Evolutionary conservation across 1,284 basidiomycete species (phyloP).

Genomic region (Irpex lacteus): DNA sequence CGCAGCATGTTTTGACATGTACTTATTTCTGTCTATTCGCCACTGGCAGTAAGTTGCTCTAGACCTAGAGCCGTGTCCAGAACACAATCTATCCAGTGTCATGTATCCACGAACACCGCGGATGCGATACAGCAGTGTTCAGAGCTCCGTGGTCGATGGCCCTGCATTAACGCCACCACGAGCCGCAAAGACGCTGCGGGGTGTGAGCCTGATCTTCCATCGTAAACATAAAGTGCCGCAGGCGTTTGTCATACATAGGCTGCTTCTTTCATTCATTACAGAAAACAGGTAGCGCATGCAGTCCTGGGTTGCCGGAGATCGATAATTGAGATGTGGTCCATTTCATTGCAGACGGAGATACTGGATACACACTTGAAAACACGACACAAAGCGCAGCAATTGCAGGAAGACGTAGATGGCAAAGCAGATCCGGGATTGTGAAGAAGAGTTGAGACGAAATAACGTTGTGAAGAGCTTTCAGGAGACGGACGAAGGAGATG

Average conservation of each 20-base stretch:
- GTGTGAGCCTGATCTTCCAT: too few species aligned
- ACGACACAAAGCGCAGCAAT: background rate
- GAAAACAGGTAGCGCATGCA: background rate
- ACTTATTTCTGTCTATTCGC: background rate
- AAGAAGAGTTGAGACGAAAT: background rate
- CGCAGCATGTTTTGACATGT: background rate
- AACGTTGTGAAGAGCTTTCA: background rate
- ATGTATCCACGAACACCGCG: background rate
- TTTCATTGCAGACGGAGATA: background rate
- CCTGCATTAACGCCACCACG: too few species aligned
- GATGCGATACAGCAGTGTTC: too few species aligned
- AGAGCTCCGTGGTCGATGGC: too few species aligned
- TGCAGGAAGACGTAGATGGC: background rate
- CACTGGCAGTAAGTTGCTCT: background rate
- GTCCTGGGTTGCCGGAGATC: background rate
- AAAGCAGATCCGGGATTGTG: background rate
- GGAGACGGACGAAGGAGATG: background rate
- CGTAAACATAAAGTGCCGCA: too few species aligned
- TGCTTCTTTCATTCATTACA: too few species aligned
- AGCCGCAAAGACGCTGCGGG: too few species aligned
- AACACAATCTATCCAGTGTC: background rate
- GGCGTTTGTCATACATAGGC: background rate
- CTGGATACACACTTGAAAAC: background rate
- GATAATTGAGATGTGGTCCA: background rate
- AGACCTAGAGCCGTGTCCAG: background rate